These are phyloP conservation scores for Elongisporangium senticosum DNA, from an alignment of 352 stramenopile genomes.

Conservation along the genomic window DNA sequence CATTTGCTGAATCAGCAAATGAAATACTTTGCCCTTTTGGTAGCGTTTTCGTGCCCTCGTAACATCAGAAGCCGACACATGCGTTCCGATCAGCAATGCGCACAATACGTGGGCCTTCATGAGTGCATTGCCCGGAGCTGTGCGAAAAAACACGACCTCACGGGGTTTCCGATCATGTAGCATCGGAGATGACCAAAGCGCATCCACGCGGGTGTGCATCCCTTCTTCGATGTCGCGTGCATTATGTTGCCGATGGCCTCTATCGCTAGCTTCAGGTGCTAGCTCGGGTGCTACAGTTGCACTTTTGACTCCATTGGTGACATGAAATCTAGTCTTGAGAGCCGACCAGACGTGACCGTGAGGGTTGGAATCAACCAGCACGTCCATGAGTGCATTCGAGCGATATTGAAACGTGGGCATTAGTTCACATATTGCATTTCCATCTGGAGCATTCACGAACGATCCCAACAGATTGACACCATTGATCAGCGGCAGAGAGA, in stretches of 20 bases:
- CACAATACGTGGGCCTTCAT: slow-evolving; percentile 54
- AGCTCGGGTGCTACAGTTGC: not conserved
- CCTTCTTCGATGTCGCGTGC: slow-evolving; percentile 16
- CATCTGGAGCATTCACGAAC: slow-evolving; percentile 53
- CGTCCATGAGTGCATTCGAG: slow-evolving; percentile 12
- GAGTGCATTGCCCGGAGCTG: slow-evolving; percentile 48
- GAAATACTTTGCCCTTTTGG: slow-evolving; percentile 60
- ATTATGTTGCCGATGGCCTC: slow-evolving; percentile 10
- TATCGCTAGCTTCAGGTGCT: not conserved
- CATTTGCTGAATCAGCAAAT: slow-evolving; percentile 69
- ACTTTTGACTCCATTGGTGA: not conserved
- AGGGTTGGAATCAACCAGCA: slow-evolving; percentile 3
- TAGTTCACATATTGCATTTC: slow-evolving; percentile 41
- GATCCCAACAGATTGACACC: slow-evolving; percentile 44
- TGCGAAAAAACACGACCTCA: slow-evolving; percentile 68
- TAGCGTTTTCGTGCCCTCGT: slow-evolving; percentile 45
- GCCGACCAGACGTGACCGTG: not conserved
- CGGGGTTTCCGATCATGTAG: slow-evolving; percentile 49
- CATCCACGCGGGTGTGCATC: slow-evolving; percentile 47
- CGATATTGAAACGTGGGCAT: slow-evolving; percentile 54
- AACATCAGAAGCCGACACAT: slow-evolving; percentile 45
- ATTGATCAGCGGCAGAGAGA: slow-evolving; percentile 45
- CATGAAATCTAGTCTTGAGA: not conserved
- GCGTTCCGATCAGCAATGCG: slow-evolving; percentile 55
- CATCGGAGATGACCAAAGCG: slow-evolving; percentile 37